Evolutionary conservation across 805 yeast species (phyloP).

Genomic region (Maudiozyma turicensis): DNA sequence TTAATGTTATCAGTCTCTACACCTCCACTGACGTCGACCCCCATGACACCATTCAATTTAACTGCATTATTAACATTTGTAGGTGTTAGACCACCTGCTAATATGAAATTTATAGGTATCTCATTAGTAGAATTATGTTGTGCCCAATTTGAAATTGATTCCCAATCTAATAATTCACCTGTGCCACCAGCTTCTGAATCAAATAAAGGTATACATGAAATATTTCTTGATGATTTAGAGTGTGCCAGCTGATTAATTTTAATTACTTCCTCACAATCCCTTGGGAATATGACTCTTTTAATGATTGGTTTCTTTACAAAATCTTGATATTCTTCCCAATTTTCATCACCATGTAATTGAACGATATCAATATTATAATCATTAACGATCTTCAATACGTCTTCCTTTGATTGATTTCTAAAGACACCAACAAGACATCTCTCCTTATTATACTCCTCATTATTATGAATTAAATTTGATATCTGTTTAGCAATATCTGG

Average conservation of each 20-base stretch:
- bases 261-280: conserved; percentile 36
- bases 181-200: conserved; percentile 93
- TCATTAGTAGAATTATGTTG: conserved; percentile 23
- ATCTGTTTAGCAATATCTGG: conserved; percentile 38
- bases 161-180: conserved; percentile 77
- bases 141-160: conserved; percentile 32
- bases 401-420: conserved; percentile 64
- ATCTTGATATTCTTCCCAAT: conserved; percentile 32
- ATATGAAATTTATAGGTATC: conserved; percentile 34
- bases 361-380: conserved; percentile 59
- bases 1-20: conserved; percentile 75
- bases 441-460: conserved; percentile 31
- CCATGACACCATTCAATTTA: conserved; percentile 48
- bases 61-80: conserved; percentile 57
- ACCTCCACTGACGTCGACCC: conserved; percentile 94
- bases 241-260: conserved; percentile 11
- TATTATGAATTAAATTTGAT: conserved; percentile 31
- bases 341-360: conserved; percentile 75
- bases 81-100: conserved; percentile 88
- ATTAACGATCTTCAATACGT: conserved; percentile 36
- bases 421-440: conserved; percentile 85
- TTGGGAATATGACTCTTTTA: conserved; percentile 55
- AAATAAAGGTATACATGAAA: conserved; percentile 38
- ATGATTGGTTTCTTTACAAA: conserved; percentile 49
- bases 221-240: background rate